Base-by-base conservation (phyloP, 2,329 filamentous ascomycete genomes). In the Penicillium frequentans region DNA sequence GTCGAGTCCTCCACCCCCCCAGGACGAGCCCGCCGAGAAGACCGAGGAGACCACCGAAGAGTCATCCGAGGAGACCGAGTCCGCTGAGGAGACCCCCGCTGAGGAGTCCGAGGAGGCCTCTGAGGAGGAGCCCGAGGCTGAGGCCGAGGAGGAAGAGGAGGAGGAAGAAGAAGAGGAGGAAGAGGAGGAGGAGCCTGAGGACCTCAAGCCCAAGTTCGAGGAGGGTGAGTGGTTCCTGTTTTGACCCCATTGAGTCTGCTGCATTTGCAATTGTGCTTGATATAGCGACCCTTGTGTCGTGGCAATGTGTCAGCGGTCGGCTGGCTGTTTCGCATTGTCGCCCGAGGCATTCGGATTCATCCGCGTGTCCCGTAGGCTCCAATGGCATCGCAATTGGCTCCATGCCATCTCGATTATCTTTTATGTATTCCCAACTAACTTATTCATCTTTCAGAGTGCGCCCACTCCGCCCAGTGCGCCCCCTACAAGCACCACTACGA, bases 401-500 rank as follows among this genome's bases (percentile, higher is more conserved):
- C 11, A 13, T 14, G n/a, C 33, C 42, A 54, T 29, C 35, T 47
- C 29, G n/a, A 39, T 44, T 23, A 26, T 47, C 24, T 31, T 27
- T 19, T 35, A 31, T n/a, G n/a, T 14, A 56, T 29, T 33, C 31
- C 14, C 45, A 5, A 48, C 59, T 64, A 43, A 62, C 48, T 23
- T 11, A 11, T 19, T 14, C 29, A 29, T 52, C 51, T 37, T 68
- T 67, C 78, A 98, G 95, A 96, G 74, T 99, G 95, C 86, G 86
- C 86, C 79, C 86, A 93, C 77, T 92, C 92, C 64, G 84, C 89
- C 77, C 82, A 90, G 78, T 99, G 95, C 81, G 84, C 88, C 61
- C 88, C 89, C 58, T 85, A 86, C 74, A 99, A 98, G 87, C 93
- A 98, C 84, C 95, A 99, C 85, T 98, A 90, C 77, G 93, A 98